Conservation (phyloP, 257 asterid genomes). For the Primulina huaijiensis region DNA sequence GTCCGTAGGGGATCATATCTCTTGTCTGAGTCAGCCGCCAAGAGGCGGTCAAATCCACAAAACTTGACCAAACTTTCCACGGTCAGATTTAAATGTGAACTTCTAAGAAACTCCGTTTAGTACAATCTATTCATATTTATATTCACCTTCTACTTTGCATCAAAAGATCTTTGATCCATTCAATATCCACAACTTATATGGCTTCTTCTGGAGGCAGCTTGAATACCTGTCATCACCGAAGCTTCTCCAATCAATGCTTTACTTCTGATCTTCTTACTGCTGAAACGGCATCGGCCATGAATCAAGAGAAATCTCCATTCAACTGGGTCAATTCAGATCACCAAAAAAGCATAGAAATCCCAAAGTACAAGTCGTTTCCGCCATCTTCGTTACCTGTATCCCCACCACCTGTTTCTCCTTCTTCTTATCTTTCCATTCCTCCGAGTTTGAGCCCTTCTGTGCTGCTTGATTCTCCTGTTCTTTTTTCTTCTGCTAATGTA, state of each 20-base stretch:
- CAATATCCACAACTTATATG: background rate
- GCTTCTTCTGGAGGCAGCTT: background rate
- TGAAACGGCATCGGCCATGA: background rate
- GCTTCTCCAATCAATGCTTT: background rate
- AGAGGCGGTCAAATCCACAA: background rate
- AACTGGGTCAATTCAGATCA: background rate
- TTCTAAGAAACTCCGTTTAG: background rate
- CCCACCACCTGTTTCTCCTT: slow-evolving; percentile 69
- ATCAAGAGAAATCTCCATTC: background rate
- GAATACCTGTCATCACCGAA: background rate
- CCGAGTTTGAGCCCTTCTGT: slow-evolving; percentile 64
- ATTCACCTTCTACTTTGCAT: no score
- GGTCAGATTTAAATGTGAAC: background rate
- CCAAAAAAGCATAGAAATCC: slow-evolving; percentile 18
- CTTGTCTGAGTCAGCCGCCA: background rate
- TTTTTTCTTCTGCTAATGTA: slow-evolving; percentile 60
- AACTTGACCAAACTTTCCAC: background rate
- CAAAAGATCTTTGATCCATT: no score
- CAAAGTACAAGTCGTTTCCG: slow-evolving; percentile 52
- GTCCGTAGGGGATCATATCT: background rate
- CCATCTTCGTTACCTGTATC: slow-evolving; percentile 59
- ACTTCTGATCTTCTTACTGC: background rate
- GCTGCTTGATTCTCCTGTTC: slow-evolving; percentile 75
- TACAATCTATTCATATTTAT: background rate
- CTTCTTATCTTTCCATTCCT: slow-evolving; percentile 65